phyloP scores from a whole-genome alignment of 2,329 filamentous ascomycete genomes.

The Aspergillus brunneoviolaceus region DNA sequence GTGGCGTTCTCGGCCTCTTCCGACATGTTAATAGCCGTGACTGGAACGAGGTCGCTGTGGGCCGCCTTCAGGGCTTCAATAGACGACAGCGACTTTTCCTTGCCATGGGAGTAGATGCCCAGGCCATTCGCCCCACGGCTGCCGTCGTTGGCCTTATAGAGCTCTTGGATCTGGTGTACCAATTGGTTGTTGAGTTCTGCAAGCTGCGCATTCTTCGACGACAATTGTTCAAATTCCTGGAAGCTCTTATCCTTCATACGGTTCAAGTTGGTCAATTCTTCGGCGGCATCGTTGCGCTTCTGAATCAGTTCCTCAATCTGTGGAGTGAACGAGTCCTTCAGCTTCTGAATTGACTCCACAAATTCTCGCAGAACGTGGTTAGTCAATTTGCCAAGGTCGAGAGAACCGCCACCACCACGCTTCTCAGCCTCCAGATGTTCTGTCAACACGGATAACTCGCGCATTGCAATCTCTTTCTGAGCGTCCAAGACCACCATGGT shows the following conservation, averaged over 20 bases:
- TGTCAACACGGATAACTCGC: conserved; percentile 83
- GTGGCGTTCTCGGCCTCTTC: conserved; percentile 65
- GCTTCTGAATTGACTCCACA: conserved; percentile 59
- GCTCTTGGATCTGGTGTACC: conserved; percentile 88
- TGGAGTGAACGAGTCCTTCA: conserved; percentile 75
- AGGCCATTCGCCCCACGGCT: conserved; percentile 51
- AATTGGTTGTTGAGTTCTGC: conserved; percentile 94
- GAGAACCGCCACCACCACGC: conserved; percentile 71
- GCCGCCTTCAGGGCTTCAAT: conserved; percentile 47
- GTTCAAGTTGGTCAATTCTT: conserved; percentile 79
- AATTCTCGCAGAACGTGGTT: conserved; percentile 63
- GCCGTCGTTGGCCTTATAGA: conserved; percentile 71
- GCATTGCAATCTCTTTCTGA: conserved; percentile 91
- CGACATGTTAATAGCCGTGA: conserved; percentile 55
- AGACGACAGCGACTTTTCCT: conserved; percentile 51
- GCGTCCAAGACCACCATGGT: conserved; percentile 93
- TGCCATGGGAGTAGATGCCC: conserved; percentile 61
- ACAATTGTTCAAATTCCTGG: conserved; percentile 92
- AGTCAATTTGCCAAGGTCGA: conserved; percentile 73
- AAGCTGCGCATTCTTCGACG: conserved; percentile 89
- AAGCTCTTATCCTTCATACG: conserved; percentile 89
- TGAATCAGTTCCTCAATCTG: conserved; percentile 88
- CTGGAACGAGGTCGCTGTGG: conserved; percentile 52
- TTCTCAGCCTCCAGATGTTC: conserved; percentile 86
- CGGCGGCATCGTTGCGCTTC: conserved; percentile 77